Percentiles rank a stretch among this genome's conserved stretches.
Conservation (phyloP, 441 rosid species). For the Euphorbia neoarborescens region DNA sequence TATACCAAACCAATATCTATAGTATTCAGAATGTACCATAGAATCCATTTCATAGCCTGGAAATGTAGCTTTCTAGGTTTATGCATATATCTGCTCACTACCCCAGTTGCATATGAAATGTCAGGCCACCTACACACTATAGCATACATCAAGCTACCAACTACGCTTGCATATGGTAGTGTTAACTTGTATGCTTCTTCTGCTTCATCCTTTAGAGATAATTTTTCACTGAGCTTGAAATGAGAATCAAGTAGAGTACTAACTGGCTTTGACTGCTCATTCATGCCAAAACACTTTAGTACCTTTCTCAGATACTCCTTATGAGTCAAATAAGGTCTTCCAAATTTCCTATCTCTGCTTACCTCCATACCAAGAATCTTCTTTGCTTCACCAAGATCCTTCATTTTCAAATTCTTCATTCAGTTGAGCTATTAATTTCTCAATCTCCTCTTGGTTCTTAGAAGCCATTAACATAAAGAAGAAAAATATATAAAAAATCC, state of each 20-base stretch:
- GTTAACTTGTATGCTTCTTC: too few relatives aligned
- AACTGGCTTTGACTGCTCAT: too few relatives aligned
- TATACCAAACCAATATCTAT: too few relatives aligned
- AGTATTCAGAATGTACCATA: neutral
- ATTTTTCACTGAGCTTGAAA: too few relatives aligned
- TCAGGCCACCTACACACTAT: too few relatives aligned
- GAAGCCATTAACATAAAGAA: neutral
- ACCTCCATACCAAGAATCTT: slow-evolving; percentile 9
- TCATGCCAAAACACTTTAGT: too few relatives aligned
- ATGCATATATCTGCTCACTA: slow-evolving; percentile 10
- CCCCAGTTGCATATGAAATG: neutral
- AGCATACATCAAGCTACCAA: slow-evolving; percentile 5
- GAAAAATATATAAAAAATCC: neutral
- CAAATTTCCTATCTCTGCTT: neutral
- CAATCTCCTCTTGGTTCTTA: neutral
- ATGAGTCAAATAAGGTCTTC: neutral
- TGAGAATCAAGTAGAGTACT: too few relatives aligned
- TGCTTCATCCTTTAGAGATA: too few relatives aligned
- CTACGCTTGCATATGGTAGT: too few relatives aligned
- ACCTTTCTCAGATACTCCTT: neutral
- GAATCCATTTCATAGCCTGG: slow-evolving; percentile 8
- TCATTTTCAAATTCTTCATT: too few relatives aligned
- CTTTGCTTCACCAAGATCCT: neutral
- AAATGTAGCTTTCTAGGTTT: neutral
- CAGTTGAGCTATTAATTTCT: too few relatives aligned